These are phyloP conservation scores for Tetraselmis striata DNA, from an alignment of 139 green algal species.

Conservation along the genomic window DNA sequence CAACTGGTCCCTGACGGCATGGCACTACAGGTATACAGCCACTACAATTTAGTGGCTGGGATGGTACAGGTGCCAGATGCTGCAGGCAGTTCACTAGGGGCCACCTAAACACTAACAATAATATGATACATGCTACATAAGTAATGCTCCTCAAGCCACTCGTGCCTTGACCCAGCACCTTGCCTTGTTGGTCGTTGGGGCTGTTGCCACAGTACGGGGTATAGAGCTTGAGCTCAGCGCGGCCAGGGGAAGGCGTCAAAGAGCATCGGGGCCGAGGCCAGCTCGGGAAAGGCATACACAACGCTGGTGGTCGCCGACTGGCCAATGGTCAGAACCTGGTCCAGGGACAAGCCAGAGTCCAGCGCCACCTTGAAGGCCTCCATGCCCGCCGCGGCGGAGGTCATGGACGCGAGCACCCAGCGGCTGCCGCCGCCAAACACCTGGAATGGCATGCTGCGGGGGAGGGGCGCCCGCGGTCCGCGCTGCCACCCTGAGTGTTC, in stretches of 20 bases:
- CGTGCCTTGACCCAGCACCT: no score
- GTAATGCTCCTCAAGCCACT: no score
- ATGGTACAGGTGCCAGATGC: no score
- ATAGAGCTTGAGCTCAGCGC: no score
- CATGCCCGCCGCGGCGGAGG: slow-evolving; percentile 16
- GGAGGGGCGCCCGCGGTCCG: neutral
- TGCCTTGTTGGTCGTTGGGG: no score
- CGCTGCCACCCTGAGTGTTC: neutral
- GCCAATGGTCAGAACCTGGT: neutral
- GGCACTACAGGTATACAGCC: no score
- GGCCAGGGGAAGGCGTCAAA: neutral
- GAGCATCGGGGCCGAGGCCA: neutral
- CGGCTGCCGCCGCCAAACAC: slow-evolving; percentile 30
- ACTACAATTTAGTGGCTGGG: no score
- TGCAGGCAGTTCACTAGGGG: no score
- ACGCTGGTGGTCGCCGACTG: neutral
- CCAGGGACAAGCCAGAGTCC: slow-evolving; percentile 12
- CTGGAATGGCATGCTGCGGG: neutral
- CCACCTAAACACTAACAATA: no score
- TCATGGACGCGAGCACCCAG: slow-evolving; percentile 26
- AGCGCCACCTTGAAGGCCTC: slow-evolving; percentile 16
- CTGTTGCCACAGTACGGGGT: no score
- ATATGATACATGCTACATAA: no score
- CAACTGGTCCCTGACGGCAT: no score
- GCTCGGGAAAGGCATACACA: neutral